Evolutionary conservation across 345 rosid genomes (phyloP).

Genomic region (Arabis hirsuta): DNA sequence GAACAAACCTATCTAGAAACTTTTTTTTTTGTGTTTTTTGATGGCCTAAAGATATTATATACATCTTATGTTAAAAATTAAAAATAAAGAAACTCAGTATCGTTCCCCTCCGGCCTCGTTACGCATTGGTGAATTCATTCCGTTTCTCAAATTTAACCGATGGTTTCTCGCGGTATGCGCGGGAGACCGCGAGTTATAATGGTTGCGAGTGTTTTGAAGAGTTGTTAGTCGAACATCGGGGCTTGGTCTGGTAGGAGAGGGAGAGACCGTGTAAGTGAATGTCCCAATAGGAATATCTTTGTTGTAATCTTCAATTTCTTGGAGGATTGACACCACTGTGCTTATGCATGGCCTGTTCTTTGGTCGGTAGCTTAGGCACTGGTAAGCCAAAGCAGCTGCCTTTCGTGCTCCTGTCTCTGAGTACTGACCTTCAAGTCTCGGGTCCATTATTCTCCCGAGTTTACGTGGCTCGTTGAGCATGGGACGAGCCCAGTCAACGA

Average conservation of each 20-base stretch:
- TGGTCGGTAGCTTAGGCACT: slow-evolving; percentile 75
- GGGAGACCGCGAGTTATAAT: slow-evolving; percentile 36
- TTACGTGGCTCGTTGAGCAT: slow-evolving; percentile 68
- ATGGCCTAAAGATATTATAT: slow-evolving; percentile 4
- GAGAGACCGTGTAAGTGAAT: slow-evolving; percentile 68
- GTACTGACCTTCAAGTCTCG: slow-evolving; percentile 86
- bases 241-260: slow-evolving; percentile 40
- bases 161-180: slow-evolving; percentile 44
- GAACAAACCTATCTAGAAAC: slow-evolving; percentile 16
- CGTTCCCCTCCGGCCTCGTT: slow-evolving; percentile 43
- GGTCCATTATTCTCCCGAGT: slow-evolving; percentile 76
- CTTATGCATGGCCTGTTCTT: slow-evolving; percentile 75
- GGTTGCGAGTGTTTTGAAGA: slow-evolving; percentile 37
- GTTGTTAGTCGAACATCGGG: slow-evolving; percentile 39
- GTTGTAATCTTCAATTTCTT: slow-evolving; percentile 54
- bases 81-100: slow-evolving; percentile 23
- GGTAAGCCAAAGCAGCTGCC: slow-evolving; percentile 82
- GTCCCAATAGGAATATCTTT: slow-evolving; percentile 50
- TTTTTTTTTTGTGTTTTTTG: not conserved
- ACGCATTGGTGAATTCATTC: slow-evolving; percentile 51
- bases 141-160: slow-evolving; percentile 36
- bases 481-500: slow-evolving; percentile 74
- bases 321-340: slow-evolving; percentile 58
- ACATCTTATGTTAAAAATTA: slow-evolving; percentile 7
- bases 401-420: slow-evolving; percentile 72